Evolutionary conservation across 2,329 filamentous ascomycete species (phyloP), one percentile per base, ranked within the genome.

Genomic region (Verticillium albo-atrum): DNA sequence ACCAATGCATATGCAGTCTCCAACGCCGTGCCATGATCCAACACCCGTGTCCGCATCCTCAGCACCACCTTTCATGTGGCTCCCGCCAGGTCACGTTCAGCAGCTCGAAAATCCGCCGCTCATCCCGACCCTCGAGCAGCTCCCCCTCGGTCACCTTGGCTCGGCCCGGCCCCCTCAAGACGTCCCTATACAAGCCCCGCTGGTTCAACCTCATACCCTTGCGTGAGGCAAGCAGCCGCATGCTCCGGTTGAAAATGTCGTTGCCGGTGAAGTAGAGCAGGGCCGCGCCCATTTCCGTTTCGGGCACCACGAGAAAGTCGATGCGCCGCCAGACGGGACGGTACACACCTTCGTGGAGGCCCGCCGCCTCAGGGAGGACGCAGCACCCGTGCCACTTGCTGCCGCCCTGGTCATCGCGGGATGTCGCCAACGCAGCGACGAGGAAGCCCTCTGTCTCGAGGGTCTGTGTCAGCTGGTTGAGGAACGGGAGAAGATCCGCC

Each of bases 251-350:
- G 77, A 97, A 97, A 34, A 97, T 89, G 70, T 97, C 93, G 66
- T 97, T 95, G 1, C 94, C 94, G 0, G 94, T 97, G 69, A 97
- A 98, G 70, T 97, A 97, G n/a, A 97, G 83, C 62, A 97, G 71
- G 0, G 93, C 92, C 0, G 91, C 93, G 1, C 94, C 94, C 56
- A 92, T 81, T 72, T 97, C 88, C 2, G 83, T 79, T 65, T 87
- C 87, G 0, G 93, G 92, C 1, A 97, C 93, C 4, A 96, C 82
- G 1, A 97, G 77, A 23, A 97, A 83, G 70, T 97, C 93, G 62
- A 97, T 89, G 2, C 92, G 84, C 9, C 92, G 83, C 92, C 92
- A 97, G 1, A 83, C 71, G 0, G 77, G 77, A 4, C 68, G 69
- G 56, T 75, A 71, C n/a, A 65, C 35, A 20, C 35, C 61, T 3